Percentiles rank a stretch among this genome's conserved stretches.
These are phyloP conservation scores for Neofusicoccum cordaticola DNA, from an alignment of 2,329 filamentous ascomycete species.

Conservation along the genomic window DNA sequence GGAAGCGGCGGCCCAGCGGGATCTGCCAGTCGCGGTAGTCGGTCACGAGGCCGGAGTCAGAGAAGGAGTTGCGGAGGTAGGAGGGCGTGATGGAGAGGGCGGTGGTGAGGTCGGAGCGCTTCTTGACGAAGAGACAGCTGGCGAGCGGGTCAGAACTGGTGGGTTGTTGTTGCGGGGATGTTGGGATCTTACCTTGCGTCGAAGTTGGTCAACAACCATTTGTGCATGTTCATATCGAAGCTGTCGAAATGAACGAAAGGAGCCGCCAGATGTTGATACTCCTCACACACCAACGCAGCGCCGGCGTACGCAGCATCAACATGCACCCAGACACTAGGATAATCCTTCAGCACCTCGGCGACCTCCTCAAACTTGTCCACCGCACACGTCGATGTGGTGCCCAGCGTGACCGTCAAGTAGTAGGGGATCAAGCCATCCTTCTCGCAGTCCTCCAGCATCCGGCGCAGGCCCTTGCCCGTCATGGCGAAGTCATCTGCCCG, in stretches of 20 bases:
- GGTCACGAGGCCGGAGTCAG: conserved; percentile 78
- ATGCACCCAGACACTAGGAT: conserved; percentile 78
- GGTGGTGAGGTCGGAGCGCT: conserved; percentile 71
- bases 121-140: conserved; percentile 75
- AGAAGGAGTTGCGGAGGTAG: conserved; percentile 79
- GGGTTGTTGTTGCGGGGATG: not conserved
- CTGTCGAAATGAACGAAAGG: conserved; percentile 71
- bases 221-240: conserved; percentile 96
- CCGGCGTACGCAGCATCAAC: conserved; percentile 93
- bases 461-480: conserved; percentile 61
- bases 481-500: conserved; percentile 67
- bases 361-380: conserved; percentile 78
- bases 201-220: conserved; percentile 94
- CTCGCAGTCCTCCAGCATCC: conserved; percentile 63
- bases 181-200: conserved; percentile 55
- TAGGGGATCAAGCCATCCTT: conserved; percentile 75
- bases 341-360: conserved; percentile 52
- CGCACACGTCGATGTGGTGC: conserved; percentile 85
- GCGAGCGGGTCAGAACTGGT: not conserved
- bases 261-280: conserved; percentile 68
- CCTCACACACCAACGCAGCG: conserved; percentile 75
- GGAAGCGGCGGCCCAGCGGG: conserved; percentile 83
- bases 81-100: conserved; percentile 75
- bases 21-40: conserved; percentile 99
- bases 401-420: conserved; percentile 78